These are phyloP conservation scores for Acmispon strigosus DNA, from an alignment of 306 rosid genomes.

Conservation along the genomic window DNA sequence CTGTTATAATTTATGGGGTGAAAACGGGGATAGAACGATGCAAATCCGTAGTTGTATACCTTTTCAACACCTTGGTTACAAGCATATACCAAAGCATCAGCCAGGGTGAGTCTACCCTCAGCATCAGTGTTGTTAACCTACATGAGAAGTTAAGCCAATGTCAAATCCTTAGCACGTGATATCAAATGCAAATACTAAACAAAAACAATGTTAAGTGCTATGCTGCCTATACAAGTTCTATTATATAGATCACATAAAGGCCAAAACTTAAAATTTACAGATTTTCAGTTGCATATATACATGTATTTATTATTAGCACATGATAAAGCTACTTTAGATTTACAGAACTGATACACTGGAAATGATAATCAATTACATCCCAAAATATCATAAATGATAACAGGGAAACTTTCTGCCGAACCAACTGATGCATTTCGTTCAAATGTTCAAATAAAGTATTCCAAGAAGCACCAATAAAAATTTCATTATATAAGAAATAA, in stretches of 20 bases:
- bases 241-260: background rate
- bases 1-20: background rate
- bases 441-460: constrained; percentile 12
- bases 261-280: background rate
- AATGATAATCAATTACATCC: background rate
- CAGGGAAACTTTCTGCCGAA: background rate
- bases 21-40: constrained; percentile 6
- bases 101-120: constrained; percentile 97
- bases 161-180: constrained; percentile 7
- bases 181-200: background rate
- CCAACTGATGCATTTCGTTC: constrained; percentile 8
- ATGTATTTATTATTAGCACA: background rate
- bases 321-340: background rate
- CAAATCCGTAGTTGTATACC: constrained; percentile 39
- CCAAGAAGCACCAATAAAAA: background rate
- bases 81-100: constrained; percentile 92
- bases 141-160: constrained; percentile 20
- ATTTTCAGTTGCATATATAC: background rate
- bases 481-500: background rate
- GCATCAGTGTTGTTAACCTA: constrained; percentile 99
- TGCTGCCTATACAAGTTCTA: background rate
- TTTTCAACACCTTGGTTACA: constrained; percentile 97
- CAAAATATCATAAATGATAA: background rate
- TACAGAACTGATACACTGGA: background rate
- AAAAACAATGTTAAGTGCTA: background rate